A percentile compares a stretch with the other conserved stretches of the same genome.
phyloP scores from a whole-genome alignment of 2,329 filamentous ascomycete genomes.

The Chaetomiaceae sp. region DNA sequence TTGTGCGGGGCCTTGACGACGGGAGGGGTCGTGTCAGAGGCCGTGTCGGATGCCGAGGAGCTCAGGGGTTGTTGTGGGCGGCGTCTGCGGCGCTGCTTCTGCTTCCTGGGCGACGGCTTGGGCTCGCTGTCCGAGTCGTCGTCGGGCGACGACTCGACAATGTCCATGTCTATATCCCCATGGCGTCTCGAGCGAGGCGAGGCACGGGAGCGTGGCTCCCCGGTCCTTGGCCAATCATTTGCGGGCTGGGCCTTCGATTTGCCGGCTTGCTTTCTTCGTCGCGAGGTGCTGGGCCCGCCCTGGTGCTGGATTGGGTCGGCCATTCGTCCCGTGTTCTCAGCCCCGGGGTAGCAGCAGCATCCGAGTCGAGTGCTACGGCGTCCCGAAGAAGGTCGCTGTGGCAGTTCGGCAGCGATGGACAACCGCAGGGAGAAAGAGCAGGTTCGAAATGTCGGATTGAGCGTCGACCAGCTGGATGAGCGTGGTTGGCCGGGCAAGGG shows the following conservation, averaged over 20 bases:
- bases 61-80: constrained; percentile 19
- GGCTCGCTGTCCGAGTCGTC: constrained; percentile 20
- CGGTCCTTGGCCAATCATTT: constrained; percentile 30
- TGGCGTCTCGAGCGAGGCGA: constrained; percentile 31
- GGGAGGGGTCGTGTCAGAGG: constrained; percentile 18
- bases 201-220: constrained; percentile 25
- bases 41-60: constrained; percentile 17
- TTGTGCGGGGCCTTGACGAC: constrained; percentile 15
- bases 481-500: constrained; percentile 26
- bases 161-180: constrained; percentile 25
- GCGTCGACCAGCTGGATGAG: constrained; percentile 27
- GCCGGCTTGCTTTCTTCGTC: constrained; percentile 25
- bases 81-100: constrained; percentile 12
- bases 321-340: constrained; percentile 30
- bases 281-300: constrained; percentile 27
- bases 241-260: constrained; percentile 24
- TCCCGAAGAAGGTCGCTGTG: constrained; percentile 1
- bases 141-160: constrained; percentile 24
- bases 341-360: constrained; percentile 8
- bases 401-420: constrained; percentile 13
- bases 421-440: constrained; percentile 1
- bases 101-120: constrained; percentile 19
- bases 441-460: constrained; percentile 15
- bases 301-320: constrained; percentile 28
- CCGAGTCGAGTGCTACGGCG: constrained; percentile 10